A percentile compares a stretch with the other conserved stretches of the same genome.
These are phyloP conservation scores for Psilocybe cubensis DNA, from an alignment of 768 basidiomycete species.

Conservation along the genomic window DNA sequence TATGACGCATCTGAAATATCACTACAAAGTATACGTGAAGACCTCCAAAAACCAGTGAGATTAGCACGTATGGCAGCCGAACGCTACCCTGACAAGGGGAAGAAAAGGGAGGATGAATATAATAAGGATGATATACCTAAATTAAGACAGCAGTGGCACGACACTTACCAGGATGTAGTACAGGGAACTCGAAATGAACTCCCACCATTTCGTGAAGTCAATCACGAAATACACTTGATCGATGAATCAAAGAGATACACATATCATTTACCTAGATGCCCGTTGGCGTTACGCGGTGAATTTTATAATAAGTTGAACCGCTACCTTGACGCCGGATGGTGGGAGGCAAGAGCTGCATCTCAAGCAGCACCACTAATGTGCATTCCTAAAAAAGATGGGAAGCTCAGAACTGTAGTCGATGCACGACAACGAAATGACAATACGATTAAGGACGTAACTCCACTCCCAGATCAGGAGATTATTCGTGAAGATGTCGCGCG, in stretches of 20 bases:
- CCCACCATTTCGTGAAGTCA: slow-evolving; percentile 10
- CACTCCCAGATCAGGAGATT: slow-evolving; percentile 42
- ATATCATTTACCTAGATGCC: slow-evolving; percentile 35
- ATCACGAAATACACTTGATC: slow-evolving; percentile 25
- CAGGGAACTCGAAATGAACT: slow-evolving; percentile 8
- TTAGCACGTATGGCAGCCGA: background rate
- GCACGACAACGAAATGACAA: slow-evolving; percentile 41
- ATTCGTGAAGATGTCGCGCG: slow-evolving; percentile 33
- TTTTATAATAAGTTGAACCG: slow-evolving; percentile 33
- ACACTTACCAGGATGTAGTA: slow-evolving; percentile 3
- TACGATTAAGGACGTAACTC: slow-evolving; percentile 40
- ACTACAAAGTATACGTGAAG: background rate
- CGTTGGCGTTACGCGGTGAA: slow-evolving; percentile 27
- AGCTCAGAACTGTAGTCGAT: slow-evolving; percentile 38
- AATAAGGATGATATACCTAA: background rate
- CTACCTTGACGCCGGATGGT: slow-evolving; percentile 38
- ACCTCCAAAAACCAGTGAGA: background rate
- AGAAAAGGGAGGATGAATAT: background rate
- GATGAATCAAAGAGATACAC: slow-evolving; percentile 33
- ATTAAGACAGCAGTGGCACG: slow-evolving; percentile 11
- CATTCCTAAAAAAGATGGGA: slow-evolving; percentile 35
- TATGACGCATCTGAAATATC: background rate
- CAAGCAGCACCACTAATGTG: slow-evolving; percentile 37
- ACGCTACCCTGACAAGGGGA: background rate
- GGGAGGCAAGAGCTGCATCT: slow-evolving; percentile 22